Evolutionary conservation across 2,329 filamentous ascomycete genomes (phyloP), one percentile per base, ranked within the genome.

Genomic region (Alternaria burnsii): DNA sequence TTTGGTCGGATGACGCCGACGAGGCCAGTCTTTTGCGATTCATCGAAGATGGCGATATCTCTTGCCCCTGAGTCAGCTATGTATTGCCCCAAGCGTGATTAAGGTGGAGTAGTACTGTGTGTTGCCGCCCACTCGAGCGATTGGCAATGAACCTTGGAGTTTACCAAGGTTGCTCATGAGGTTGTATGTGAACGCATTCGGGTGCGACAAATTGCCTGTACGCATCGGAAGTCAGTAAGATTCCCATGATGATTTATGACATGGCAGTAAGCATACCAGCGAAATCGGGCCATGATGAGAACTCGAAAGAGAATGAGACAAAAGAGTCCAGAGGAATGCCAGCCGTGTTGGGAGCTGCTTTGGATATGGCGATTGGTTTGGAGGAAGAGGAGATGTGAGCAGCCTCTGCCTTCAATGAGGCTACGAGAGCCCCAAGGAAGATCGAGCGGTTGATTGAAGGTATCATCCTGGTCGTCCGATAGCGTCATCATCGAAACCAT

Each of bases 81-180:
- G 2, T 30, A 11, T 30, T 5, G 12, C 9, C 0, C 9, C 1
- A 30, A 3, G 9, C 3, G 5, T 5, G 10, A 5, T 2, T 4
- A 11, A 11, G 10, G 28, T 30, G 10, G 1, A 30, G 28, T 85
- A 87, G 76, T 89, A 87, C 67, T 76, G 87, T 0, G 87, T 89
- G 64, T 89, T 89, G n/a, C 87, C 88, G 5, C 88, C 87, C 2
- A 89, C 86, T 16, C 87, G 81, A 55, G 89, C 85, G 65, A 86
- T 82, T 1, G 87, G 87, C 61, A 87, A 87, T 4, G 80, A 81
- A 6, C 86, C 86, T 16, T 80, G 81, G 3, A 88, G 67, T 18
- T 81, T 72, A 1, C 80, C 85, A 24, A 89, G 68, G 56, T 88
- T 89, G 40, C 83, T 81, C 34, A 89, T 75, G 8, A 89, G 80